phyloP scores from a whole-genome alignment of 257 asterid species.

The Rauvolfia tetraphylla region DNA sequence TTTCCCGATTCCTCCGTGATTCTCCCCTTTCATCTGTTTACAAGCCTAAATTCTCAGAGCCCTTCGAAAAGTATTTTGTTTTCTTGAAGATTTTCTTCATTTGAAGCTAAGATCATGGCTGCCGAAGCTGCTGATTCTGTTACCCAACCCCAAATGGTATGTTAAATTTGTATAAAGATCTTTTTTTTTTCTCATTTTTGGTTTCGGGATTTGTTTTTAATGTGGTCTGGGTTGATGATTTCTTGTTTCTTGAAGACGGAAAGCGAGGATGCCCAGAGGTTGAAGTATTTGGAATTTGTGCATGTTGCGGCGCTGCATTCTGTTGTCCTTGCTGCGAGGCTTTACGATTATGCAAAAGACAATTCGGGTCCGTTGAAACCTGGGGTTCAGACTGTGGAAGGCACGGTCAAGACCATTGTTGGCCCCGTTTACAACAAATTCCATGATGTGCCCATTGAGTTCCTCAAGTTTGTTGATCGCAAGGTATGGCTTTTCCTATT shows the following conservation, averaged over 20 bases:
- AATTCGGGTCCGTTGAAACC: constrained; percentile 86
- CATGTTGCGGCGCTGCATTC: constrained; percentile 60
- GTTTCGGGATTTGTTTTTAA: neutral
- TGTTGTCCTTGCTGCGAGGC: constrained; percentile 48
- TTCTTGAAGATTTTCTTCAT: neutral
- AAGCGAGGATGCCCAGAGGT: constrained; percentile 48
- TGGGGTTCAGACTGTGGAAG: constrained; percentile 76
- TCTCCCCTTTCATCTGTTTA: neutral
- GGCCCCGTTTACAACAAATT: constrained; percentile 68
- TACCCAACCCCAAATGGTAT: constrained; percentile 26
- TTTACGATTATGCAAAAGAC: constrained; percentile 69
- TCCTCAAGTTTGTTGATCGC: constrained; percentile 81
- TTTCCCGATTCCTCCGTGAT: neutral
- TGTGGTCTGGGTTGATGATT: neutral
- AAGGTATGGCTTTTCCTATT: constrained; percentile 43
- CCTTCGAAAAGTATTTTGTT: neutral
- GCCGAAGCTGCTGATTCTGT: constrained; percentile 11
- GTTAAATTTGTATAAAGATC: neutral
- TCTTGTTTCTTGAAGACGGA: constrained; percentile 24
- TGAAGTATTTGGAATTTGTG: constrained; percentile 72
- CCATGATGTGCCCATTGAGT: constrained; percentile 49
- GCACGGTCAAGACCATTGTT: constrained; percentile 74
- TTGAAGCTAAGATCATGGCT: neutral
- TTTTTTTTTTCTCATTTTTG: neutral
- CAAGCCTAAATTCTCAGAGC: neutral